Evolutionary conservation across 371 early-diverging fungal species (phyloP), one percentile per base, ranked within the genome.

Genomic region (Apophysomyces elegans): DNA sequence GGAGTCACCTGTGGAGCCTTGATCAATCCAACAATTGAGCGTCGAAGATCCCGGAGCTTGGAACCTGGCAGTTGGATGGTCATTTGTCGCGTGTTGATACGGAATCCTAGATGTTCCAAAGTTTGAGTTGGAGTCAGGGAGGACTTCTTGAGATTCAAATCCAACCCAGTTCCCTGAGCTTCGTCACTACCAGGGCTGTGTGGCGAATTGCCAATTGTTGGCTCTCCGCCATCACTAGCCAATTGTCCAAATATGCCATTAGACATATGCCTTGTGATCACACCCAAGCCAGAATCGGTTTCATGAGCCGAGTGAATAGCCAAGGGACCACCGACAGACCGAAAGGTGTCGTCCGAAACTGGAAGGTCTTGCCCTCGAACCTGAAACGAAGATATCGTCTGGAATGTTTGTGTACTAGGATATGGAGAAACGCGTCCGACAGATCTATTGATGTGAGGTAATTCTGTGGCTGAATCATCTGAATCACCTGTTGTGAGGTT

Each of bases 271-370:
- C 73, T n/a, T 67, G 62, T 0, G 68, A 45, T 3, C 79, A 65
- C 0, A 73, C 69, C 74, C 72, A 71, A 1, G 63, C 56, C 8
- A 78, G 61, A 4, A 79, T 37, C 14, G 78, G 77, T 5, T 56
- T 26, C 26, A 68, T 54, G 4, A 77, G 16, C 56, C 74, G 73
- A 54, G 73, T 74, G 64, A 79, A 83, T 6, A 78, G 62, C 41
- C 67, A 58, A 4, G 80, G 80, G 13, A 65, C 61, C 0, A 72
- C 26, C n/a, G 72, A 72, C 1, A 82, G 66, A 4, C 81, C 77
- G 59, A 79, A 78, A 0, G 73, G 74, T 1, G 76, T 72, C 0
- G 66, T 59, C 9, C 68, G 35, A 63, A 69, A 77, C 43, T 75
- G 76, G 63, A 58, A 76, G 0, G 60, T 37, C 5, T 58, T 16